Conservation (phyloP, 352 stramenopile species). For the Saprolegnia diclina region DNA sequence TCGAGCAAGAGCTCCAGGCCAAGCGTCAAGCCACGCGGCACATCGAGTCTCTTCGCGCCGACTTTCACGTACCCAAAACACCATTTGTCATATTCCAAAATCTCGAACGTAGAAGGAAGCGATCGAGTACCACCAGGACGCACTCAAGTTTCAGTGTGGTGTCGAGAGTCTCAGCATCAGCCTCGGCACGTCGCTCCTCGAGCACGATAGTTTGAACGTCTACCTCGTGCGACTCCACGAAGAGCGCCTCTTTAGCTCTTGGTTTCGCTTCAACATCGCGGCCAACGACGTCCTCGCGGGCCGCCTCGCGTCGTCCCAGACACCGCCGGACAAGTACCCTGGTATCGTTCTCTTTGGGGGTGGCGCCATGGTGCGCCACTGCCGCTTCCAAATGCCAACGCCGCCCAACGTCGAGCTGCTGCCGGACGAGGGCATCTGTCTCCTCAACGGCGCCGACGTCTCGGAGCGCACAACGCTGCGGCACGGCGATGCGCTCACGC, state of each 20-base stretch:
- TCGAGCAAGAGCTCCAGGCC: conserved; percentile 13
- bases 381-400: background rate
- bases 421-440: background rate
- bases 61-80: conserved; percentile 14
- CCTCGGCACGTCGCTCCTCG: conserved; percentile 6
- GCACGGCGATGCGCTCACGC: conserved; percentile 20
- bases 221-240: conserved; percentile 26
- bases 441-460: conserved; percentile 11
- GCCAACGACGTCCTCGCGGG: conserved; percentile 11
- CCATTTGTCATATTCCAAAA: background rate
- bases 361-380: background rate
- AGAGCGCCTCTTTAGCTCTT: conserved; percentile 8
- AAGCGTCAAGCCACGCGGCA: background rate
- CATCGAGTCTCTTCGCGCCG: conserved; percentile 15
- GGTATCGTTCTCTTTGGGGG: conserved; percentile 19
- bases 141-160: conserved; percentile 19
- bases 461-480: background rate
- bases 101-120: conserved; percentile 16
- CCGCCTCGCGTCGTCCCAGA: background rate
- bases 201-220: conserved; percentile 3
- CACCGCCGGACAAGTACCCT: background rate
- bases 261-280: conserved; percentile 16
- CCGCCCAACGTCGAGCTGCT: background rate
- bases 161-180: conserved; percentile 8
- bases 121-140: conserved; percentile 13